phyloP scores from a whole-genome alignment of 495 filamentous ascomycete species.

The Podospora tetraspora region DNA sequence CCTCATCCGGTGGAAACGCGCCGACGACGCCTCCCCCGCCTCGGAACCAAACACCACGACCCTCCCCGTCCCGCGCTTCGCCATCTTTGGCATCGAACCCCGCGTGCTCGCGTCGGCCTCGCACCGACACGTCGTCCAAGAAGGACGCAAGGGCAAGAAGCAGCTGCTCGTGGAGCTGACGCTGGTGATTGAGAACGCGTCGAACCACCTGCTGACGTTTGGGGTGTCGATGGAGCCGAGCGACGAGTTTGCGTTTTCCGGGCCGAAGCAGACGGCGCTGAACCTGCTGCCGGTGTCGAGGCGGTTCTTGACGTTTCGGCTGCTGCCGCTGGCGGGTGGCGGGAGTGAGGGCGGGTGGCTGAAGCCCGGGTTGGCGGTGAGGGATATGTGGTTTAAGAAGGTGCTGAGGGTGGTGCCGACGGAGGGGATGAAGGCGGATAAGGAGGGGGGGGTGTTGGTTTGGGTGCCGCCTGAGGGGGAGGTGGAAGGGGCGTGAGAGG shows the following conservation, averaged over 20 bases:
- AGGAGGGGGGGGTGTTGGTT: slow-evolving; percentile 63
- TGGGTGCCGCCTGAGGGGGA: slow-evolving; percentile 55
- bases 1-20: neutral
- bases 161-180: slow-evolving; percentile 35
- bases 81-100: slow-evolving; percentile 76
- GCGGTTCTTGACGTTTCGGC: slow-evolving; percentile 59
- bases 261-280: slow-evolving; percentile 69
- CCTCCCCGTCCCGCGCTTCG: slow-evolving; percentile 70
- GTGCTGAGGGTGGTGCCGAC: slow-evolving; percentile 64
- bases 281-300: slow-evolving; percentile 76
- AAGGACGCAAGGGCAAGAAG: neutral
- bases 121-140: slow-evolving; percentile 27
- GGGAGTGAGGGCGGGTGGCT: slow-evolving; percentile 51
- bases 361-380: slow-evolving; percentile 62
- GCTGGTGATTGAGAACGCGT: slow-evolving; percentile 88
- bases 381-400: slow-evolving; percentile 89
- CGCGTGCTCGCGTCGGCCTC: slow-evolving; percentile 69
- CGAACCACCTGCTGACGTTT: slow-evolving; percentile 89
- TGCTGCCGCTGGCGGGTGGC: slow-evolving; percentile 48
- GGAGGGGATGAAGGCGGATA: slow-evolving; percentile 68
- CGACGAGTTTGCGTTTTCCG: slow-evolving; percentile 90
- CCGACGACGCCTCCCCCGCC: neutral
- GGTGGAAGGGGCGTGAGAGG: slow-evolving; percentile 17
- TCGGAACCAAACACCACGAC: slow-evolving; percentile 45
- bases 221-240: slow-evolving; percentile 84